Conservation (phyloP, 768 basidiomycete genomes). For the Strobilomyces dryophilus region DNA sequence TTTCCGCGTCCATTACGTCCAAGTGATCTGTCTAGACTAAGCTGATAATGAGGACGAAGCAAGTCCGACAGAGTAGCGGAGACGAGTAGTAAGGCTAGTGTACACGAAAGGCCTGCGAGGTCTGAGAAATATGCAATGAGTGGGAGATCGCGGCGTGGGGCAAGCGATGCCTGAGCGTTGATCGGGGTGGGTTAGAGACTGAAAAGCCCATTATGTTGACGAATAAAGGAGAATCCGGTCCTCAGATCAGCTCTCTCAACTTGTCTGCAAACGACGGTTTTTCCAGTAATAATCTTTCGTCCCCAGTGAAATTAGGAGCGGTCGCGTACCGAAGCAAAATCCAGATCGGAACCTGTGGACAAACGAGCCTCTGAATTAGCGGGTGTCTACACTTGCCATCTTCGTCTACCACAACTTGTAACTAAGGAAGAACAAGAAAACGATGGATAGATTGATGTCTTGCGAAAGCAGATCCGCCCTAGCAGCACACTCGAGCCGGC, state of each 20-base stretch:
- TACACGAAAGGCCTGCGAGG: too few species aligned
- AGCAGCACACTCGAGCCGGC: not conserved
- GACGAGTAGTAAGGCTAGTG: too few species aligned
- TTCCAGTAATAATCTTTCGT: conserved; percentile 13
- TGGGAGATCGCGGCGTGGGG: too few species aligned
- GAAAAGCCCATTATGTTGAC: too few species aligned
- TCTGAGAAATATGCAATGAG: too few species aligned
- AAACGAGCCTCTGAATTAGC: not conserved
- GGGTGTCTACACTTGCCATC: conserved; percentile 12
- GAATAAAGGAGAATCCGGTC: not conserved
- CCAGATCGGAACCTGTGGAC: conserved; percentile 47
- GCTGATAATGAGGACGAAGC: too few species aligned
- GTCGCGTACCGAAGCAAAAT: conserved; percentile 58
- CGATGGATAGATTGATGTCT: conserved; percentile 41
- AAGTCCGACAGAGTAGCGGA: too few species aligned
- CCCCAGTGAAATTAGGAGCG: conserved; percentile 34
- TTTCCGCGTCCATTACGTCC: not conserved
- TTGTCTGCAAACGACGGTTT: conserved; percentile 4
- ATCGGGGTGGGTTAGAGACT: too few species aligned
- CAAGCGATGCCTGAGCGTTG: too few species aligned
- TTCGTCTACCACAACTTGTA: conserved; percentile 38
- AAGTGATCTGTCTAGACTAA: not conserved
- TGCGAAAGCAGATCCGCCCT: conserved; percentile 4
- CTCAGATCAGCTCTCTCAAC: conserved; percentile 8
- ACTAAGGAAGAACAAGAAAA: conserved; percentile 40